Evolutionary conservation across 768 basidiomycete species (phyloP).

Genomic region (Mrakia frigida): DNA sequence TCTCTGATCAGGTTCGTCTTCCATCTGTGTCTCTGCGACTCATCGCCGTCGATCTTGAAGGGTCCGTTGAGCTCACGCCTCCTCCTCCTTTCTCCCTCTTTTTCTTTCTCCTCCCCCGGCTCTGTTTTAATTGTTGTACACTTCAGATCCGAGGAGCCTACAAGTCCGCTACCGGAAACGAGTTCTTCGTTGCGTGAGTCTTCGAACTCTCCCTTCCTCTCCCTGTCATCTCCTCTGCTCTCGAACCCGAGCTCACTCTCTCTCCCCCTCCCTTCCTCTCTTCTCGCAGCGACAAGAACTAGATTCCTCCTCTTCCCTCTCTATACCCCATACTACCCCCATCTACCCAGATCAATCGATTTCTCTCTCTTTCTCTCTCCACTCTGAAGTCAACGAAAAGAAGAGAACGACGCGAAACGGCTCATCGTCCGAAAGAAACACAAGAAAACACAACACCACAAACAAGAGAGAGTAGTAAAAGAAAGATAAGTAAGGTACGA

Average conservation of each 20-base stretch:
- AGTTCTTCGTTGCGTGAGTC: not conserved
- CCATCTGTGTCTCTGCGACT: not conserved
- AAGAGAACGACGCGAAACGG: too few species aligned
- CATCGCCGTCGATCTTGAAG: too few species aligned
- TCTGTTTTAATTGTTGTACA: not conserved
- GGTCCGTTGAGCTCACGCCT: not conserved
- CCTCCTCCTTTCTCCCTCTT: not conserved
- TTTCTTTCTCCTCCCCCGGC: not conserved
- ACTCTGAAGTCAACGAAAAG: too few species aligned
- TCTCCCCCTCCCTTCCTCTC: not conserved
- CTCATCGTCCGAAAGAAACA: too few species aligned
- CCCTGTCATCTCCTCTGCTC: not conserved
- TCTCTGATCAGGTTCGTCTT: not conserved
- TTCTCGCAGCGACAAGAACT: not conserved
- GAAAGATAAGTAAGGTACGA: too few species aligned
- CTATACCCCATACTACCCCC: not conserved
- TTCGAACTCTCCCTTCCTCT: not conserved
- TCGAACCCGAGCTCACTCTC: not conserved
- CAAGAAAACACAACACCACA: too few species aligned
- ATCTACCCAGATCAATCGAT: not conserved
- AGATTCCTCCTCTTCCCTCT: not conserved
- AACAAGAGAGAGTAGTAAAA: too few species aligned
- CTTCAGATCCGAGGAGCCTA: constrained; percentile 3
- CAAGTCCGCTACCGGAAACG: not conserved
- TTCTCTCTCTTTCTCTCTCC: not conserved